A percentile compares a stretch with the other conserved stretches of the same genome.
These are phyloP conservation scores for Lachancea kluyveri DNA, from an alignment of 805 yeast species.

Conservation along the genomic window DNA sequence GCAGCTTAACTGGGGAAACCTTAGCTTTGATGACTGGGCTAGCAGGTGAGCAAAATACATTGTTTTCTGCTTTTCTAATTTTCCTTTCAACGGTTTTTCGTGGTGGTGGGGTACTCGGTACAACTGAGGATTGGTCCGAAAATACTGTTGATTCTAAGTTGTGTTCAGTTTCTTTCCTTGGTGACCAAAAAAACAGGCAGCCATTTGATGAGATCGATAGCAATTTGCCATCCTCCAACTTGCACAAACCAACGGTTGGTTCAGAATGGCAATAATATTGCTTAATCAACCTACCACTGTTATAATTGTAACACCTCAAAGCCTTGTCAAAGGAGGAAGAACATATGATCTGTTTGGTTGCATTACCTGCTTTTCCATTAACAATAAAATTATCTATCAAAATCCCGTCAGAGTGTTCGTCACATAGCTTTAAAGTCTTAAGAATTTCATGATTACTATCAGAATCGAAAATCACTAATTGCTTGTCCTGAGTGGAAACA, in stretches of 20 bases:
- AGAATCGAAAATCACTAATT: conserved; percentile 35
- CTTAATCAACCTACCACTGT: conserved; percentile 41
- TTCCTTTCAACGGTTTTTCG: too few relatives aligned
- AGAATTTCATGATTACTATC: conserved; percentile 29
- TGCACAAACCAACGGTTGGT: conserved; percentile 38
- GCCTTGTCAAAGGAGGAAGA: conserved; percentile 53
- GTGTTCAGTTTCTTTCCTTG: too few relatives aligned
- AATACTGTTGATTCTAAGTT: too few relatives aligned
- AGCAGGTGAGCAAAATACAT: too few relatives aligned
- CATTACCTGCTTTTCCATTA: conserved; percentile 20
- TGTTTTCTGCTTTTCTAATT: too few relatives aligned
- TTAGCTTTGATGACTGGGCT: too few relatives aligned
- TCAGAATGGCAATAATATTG: conserved; percentile 60
- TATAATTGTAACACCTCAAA: conserved; percentile 41
- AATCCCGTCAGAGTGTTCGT: conserved; percentile 37
- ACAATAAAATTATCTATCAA: conserved; percentile 40
- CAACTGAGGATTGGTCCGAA: too few relatives aligned
- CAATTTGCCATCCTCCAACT: conserved; percentile 25
- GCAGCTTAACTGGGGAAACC: too few relatives aligned
- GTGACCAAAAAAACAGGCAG: conserved; percentile 51
- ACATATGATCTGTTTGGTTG: conserved; percentile 22
- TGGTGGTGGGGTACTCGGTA: too few relatives aligned
- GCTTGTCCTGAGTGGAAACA: conserved; percentile 48
- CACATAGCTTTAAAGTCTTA: conserved; percentile 37
- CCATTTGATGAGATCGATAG: conserved; percentile 48